Percentiles rank a stretch among this genome's conserved stretches.
Conservation (phyloP, 495 filamentous ascomycete genomes). For the Parathielavia hyrcaniae region DNA sequence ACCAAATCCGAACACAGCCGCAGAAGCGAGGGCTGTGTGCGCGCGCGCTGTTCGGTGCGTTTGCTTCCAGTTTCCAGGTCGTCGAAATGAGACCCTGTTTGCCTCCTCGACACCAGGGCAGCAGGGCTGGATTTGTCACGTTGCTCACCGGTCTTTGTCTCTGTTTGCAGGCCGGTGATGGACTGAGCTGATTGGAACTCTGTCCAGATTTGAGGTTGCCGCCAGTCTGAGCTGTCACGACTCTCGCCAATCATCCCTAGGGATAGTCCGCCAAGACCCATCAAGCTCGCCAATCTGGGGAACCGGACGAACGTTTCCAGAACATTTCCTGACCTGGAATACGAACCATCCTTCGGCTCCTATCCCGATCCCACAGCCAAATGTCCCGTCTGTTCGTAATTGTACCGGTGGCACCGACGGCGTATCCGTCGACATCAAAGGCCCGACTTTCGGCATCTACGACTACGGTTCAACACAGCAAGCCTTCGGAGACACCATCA, state of each 20-base stretch:
- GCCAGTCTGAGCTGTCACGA: background rate
- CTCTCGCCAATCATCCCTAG: background rate
- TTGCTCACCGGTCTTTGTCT: background rate
- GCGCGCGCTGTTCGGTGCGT: background rate
- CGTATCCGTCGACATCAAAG: too few relatives aligned
- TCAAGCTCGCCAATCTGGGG: conserved; percentile 8
- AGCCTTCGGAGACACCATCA: background rate
- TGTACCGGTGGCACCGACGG: too few relatives aligned
- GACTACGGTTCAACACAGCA: background rate
- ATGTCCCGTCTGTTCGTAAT: background rate
- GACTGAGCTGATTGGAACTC: background rate
- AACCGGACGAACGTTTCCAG: conserved; percentile 8
- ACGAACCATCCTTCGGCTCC: background rate
- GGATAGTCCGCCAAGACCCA: conserved; percentile 9
- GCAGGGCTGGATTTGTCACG: background rate
- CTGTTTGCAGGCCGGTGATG: background rate
- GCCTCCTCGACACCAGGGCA: background rate
- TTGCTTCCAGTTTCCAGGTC: background rate
- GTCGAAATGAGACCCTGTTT: background rate
- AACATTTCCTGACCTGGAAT: conserved; percentile 15
- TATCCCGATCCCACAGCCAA: background rate
- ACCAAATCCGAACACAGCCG: conserved; percentile 4
- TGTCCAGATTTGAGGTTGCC: background rate
- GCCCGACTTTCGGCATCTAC: background rate
- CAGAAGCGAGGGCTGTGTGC: conserved; percentile 16